A percentile compares a stretch with the other conserved stretches of the same genome.
These are phyloP conservation scores for Globisporangium radiosum DNA, from an alignment of 352 stramenopile genomes.

Conservation along the genomic window DNA sequence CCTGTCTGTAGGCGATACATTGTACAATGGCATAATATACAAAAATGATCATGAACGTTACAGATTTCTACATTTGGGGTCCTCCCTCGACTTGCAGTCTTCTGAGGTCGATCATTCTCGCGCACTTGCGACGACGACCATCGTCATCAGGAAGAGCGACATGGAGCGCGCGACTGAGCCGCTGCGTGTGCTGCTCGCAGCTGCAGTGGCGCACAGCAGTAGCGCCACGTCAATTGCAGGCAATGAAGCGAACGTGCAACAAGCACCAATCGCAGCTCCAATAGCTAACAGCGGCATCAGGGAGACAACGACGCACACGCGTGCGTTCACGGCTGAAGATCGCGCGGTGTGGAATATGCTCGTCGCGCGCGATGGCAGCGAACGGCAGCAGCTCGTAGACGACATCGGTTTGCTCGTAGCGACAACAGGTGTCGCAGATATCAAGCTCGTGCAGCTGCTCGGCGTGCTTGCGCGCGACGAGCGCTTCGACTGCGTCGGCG, in stretches of 20 bases:
- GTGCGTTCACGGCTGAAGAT: constrained; percentile 28
- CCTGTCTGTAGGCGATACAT: constrained; percentile 4
- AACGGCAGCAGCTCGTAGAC: constrained; percentile 15
- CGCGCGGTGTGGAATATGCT: constrained; percentile 46
- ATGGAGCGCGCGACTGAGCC: constrained; percentile 38
- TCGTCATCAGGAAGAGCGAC: no score
- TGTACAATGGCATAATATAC: no score
- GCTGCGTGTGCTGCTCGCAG: constrained; percentile 33
- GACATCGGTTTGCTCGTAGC: constrained; percentile 63
- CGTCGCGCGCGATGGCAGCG: constrained; percentile 14
- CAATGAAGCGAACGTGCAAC: not conserved
- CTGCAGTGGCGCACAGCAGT: constrained; percentile 25
- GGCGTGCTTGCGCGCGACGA: constrained; percentile 28
- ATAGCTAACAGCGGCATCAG: not conserved
- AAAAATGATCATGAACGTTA: no score
- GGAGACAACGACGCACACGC: constrained; percentile 1
- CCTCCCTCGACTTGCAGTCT: no score
- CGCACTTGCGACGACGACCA: no score
- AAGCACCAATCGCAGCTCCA: constrained; percentile 1
- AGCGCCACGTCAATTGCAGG: not conserved
- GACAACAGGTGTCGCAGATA: constrained; percentile 29
- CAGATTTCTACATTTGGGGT: no score
- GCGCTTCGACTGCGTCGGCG: constrained; percentile 26
- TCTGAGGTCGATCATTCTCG: no score
- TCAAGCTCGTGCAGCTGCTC: constrained; percentile 29